A percentile compares a stretch with the other conserved stretches of the same genome.
Conservation (phyloP, 2,329 filamentous ascomycete species). For the Lasiodiplodia sp. region DNA sequence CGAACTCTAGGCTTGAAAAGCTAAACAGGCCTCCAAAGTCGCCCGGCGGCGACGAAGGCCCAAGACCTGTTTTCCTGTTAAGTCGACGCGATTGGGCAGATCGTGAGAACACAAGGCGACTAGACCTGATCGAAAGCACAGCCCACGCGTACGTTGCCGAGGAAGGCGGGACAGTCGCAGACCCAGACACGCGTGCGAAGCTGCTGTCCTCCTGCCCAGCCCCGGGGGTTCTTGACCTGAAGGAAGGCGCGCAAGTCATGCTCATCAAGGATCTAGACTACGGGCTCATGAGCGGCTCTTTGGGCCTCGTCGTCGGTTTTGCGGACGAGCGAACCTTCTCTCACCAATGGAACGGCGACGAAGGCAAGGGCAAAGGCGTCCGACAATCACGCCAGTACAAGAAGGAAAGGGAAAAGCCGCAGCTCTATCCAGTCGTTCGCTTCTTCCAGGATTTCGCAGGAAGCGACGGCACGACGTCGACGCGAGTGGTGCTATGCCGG, state of each 20-base stretch:
- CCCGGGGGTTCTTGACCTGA: not conserved
- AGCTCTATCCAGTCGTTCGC: no score
- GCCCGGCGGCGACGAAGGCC: not conserved
- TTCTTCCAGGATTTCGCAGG: no score
- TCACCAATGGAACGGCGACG: not conserved
- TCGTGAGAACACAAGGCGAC: not conserved
- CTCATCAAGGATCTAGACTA: slow-evolving; percentile 32
- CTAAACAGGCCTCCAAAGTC: not conserved
- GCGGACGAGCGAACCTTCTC: slow-evolving; percentile 26
- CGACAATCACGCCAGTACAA: no score
- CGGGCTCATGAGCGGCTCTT: slow-evolving; percentile 46
- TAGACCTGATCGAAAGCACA: not conserved
- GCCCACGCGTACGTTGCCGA: not conserved
- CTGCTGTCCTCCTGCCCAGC: slow-evolving; percentile 6
- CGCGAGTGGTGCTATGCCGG: no score
- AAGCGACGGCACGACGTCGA: no score
- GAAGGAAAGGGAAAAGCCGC: no score
- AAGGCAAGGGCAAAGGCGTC: no score
- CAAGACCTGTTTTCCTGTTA: not conserved
- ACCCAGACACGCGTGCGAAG: not conserved
- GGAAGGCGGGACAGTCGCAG: not conserved
- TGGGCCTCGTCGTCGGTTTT: slow-evolving; percentile 46
- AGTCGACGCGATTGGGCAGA: not conserved
- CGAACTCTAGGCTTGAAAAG: not conserved
- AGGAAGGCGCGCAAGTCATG: slow-evolving; percentile 19